phyloP scores from a whole-genome alignment of 208 protist species.

The Polymyxa betae region DNA sequence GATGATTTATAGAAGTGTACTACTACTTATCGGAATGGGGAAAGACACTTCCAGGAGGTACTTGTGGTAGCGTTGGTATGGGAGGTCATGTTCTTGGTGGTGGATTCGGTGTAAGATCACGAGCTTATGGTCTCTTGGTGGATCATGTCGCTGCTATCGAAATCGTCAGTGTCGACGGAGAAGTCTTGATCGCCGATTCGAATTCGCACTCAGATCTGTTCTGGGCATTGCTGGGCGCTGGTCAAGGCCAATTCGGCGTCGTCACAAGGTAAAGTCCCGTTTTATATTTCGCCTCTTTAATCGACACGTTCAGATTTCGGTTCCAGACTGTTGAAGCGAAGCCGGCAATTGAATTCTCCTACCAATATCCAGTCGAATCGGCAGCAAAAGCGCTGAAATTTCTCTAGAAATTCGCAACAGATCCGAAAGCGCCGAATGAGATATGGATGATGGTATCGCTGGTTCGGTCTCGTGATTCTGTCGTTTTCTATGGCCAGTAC shows the following conservation, averaged over 20 bases:
- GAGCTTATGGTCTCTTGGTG: neutral
- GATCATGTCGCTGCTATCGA: neutral
- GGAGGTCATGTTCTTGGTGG: slow-evolving; percentile 30
- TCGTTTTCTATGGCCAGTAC: neutral
- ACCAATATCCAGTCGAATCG: neutral
- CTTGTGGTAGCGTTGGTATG: neutral
- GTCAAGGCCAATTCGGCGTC: slow-evolving; percentile 31
- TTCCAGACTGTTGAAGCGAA: neutral
- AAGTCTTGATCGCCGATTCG: neutral
- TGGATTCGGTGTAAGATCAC: neutral
- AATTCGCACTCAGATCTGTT: neutral
- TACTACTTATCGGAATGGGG: neutral
- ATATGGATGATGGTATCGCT: neutral
- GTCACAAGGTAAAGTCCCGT: neutral
- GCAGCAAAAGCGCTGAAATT: neutral
- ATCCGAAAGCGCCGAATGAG: neutral
- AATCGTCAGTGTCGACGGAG: neutral
- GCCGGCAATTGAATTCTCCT: neutral
- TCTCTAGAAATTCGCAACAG: neutral
- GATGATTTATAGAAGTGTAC: too few relatives aligned
- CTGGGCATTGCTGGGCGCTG: slow-evolving; percentile 38
- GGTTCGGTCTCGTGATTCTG: neutral
- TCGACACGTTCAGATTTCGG: neutral
- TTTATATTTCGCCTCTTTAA: neutral
- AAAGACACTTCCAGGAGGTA: neutral